phyloP scores from a whole-genome alignment of 176 grass and related monocot genomes.

The Miscanthus lutarioriparius region DNA sequence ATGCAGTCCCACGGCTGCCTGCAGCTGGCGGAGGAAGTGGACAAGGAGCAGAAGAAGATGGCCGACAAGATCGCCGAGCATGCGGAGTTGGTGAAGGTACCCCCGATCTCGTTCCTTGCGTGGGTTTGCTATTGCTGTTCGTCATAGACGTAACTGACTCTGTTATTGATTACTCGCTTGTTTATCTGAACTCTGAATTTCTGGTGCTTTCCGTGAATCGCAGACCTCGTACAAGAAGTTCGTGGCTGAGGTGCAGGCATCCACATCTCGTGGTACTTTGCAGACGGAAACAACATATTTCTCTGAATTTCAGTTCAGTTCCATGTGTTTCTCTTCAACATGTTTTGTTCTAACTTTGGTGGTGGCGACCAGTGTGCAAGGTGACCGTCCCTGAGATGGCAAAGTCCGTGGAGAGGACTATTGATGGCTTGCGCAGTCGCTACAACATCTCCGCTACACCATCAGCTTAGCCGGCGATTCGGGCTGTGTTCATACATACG shows the following conservation, averaged over 20 bases:
- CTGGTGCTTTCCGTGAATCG: slow-evolving; percentile 1
- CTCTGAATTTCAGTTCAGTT: slow-evolving; percentile 26
- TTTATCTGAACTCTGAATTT: not conserved
- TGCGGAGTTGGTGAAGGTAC: slow-evolving; percentile 51
- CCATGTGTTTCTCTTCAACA: not conserved
- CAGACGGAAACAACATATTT: not conserved
- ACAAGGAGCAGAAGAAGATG: slow-evolving; percentile 55
- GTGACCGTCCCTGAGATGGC: slow-evolving; percentile 48
- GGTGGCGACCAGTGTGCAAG: slow-evolving; percentile 37
- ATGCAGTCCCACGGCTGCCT: slow-evolving; percentile 61
- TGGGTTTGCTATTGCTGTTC: slow-evolving; percentile 1
- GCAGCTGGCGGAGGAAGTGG: slow-evolving; percentile 46
- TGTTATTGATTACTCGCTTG: not conserved
- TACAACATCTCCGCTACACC: slow-evolving; percentile 46
- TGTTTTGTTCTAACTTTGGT: slow-evolving; percentile 19
- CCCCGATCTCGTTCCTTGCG: not conserved
- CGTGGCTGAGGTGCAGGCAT: slow-evolving; percentile 52
- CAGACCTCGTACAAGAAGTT: slow-evolving; percentile 62
- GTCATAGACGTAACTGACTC: not conserved
- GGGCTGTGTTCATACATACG: not conserved
- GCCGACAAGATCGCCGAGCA: slow-evolving; percentile 40
- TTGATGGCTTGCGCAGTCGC: slow-evolving; percentile 53
- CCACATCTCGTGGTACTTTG: slow-evolving; percentile 57
- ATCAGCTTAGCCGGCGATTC: slow-evolving; percentile 12
- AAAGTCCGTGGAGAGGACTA: slow-evolving; percentile 33